phyloP scores from a whole-genome alignment of 169 alveolate species.

The Plasmodium vivax region DNA sequence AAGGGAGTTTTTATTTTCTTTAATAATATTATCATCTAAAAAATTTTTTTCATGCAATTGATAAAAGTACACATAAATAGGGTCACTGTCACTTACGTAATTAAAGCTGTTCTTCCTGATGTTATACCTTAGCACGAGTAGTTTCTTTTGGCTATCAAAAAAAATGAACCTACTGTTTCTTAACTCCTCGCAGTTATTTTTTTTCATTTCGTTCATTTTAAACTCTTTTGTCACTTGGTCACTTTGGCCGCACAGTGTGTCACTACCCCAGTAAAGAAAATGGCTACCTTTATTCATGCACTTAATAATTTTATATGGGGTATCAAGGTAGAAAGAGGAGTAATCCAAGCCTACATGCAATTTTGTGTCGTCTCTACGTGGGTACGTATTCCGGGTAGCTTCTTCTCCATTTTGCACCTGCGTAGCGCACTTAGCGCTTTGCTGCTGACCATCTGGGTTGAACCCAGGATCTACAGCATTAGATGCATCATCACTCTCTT shows the following conservation, averaged over 20 bases:
- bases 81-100: conserved; percentile 41
- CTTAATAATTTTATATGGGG: conserved; percentile 50
- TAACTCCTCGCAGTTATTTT: conserved; percentile 72
- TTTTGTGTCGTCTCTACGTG: not conserved
- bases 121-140: conserved; percentile 67
- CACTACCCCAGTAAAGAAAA: conserved; percentile 68
- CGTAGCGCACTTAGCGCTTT: not conserved
- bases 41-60: conserved; percentile 54
- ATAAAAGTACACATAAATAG: conserved; percentile 51
- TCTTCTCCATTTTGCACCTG: not conserved
- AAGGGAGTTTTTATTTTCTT: conserved; percentile 38
- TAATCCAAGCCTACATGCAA: conserved; percentile 67
- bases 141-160: conserved; percentile 59
- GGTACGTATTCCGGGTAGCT: not conserved
- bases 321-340: conserved; percentile 33
- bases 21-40: conserved; percentile 39
- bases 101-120: conserved; percentile 24
- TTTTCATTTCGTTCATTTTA: conserved; percentile 75
- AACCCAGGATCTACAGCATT: not conserved
- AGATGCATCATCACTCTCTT: not conserved
- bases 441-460: not conserved
- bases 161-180: conserved; percentile 69
- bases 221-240: conserved; percentile 41
- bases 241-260: not conserved
- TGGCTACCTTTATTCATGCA: conserved; percentile 69